Evolutionary conservation across 495 filamentous ascomycete genomes (phyloP), one percentile per base, ranked within the genome.

Genomic region (Xylaria sp.): DNA sequence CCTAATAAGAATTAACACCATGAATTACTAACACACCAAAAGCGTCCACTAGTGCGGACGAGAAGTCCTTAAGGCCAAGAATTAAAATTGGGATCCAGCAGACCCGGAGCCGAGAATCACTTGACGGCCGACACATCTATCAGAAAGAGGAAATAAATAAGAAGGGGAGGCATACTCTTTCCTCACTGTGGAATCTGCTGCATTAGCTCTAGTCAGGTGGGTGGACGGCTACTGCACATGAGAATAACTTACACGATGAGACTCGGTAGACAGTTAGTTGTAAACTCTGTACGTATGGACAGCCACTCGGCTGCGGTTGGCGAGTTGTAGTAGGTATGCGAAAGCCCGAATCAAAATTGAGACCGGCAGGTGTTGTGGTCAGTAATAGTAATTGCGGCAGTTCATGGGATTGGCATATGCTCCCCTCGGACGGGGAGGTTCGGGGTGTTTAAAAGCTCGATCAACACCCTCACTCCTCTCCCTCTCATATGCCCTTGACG

Each of bases 11-110:
- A 44, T 59, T 69, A 69, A 66, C 55, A 61, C 15, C 11, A 50
- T 11, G 17, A 61, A 61, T 37, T 69, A 69, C 67, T 61, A 61
- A 50, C 67, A 29, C 29, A n/a, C 31, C 26, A 24, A 62, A 50
- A 50, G 14, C 29, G 62, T 37, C 44, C 44, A 37, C 41, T 66
- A 66, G 44, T 43, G 59, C 19, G 21, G 40, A 46, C 61, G 33
- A 46, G 14, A 46, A 33, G 24, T 46, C 37, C 24, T 26, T n/a
- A 0, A 29, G 1, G 64, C 64, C 64, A 67, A 59, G 67, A 62
- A 35, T 15, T 50, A 24, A 69, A 29, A 61, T 69, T 69, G 67
- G 6, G 67, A 69, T 69, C 55, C 67, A 46, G 40, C 67, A 67
- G 33, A 24, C 24, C 46, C 33, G 46, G 43, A 55, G 43, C 33